Evolutionary conservation across 768 basidiomycete species (phyloP).

Genomic region (Boletus reticulatus): DNA sequence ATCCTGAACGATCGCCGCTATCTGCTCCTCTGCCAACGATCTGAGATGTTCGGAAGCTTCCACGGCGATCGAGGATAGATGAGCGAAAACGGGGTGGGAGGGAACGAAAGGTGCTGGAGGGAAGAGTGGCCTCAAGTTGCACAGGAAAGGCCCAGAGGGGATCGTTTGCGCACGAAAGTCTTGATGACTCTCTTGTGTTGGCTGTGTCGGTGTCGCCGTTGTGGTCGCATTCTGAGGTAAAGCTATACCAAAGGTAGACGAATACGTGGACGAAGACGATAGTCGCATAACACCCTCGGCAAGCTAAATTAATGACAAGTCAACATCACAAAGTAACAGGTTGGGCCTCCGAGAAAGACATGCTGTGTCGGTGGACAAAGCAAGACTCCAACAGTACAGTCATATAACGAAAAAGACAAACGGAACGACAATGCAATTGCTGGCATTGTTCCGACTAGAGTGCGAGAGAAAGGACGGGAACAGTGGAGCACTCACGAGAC

Average conservation of each 20-base stretch:
- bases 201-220: constrained; percentile 27
- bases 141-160: constrained; percentile 41
- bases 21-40: constrained; percentile 54
- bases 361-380: constrained; percentile 9
- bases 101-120: constrained; percentile 77
- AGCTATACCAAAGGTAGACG: constrained; percentile 44
- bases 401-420: background rate
- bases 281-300: constrained; percentile 22
- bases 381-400: background rate
- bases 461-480: background rate
- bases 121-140: constrained; percentile 58
- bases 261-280: constrained; percentile 43
- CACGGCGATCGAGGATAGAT: constrained; percentile 58
- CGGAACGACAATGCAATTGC: constrained; percentile 1
- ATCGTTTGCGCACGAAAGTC: constrained; percentile 22
- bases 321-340: constrained; percentile 6
- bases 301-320: constrained; percentile 23
- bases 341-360: constrained; percentile 1
- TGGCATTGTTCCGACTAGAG: background rate
- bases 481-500: constrained; percentile 53
- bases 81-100: constrained; percentile 66
- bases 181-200: constrained; percentile 27
- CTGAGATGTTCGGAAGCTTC: constrained; percentile 54
- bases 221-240: constrained; percentile 31
- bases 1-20: constrained; percentile 49